Conservation (phyloP, 331 rosid species). For the Pyrus hybrid region DNA sequence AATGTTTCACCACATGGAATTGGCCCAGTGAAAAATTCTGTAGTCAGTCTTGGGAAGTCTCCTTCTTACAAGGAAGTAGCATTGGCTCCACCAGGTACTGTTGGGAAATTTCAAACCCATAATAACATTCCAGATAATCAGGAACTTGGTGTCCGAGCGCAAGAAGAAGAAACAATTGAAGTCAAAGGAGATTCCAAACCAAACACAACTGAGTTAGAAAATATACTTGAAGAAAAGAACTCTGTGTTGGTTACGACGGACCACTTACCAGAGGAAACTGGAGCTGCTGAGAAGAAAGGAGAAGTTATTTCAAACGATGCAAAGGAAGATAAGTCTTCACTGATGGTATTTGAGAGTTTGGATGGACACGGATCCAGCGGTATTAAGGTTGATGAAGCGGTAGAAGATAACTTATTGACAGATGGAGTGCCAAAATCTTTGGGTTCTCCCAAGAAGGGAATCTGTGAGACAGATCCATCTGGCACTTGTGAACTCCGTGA, state of each 20-base stretch:
- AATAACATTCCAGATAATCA: conserved; percentile 26
- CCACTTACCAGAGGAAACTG: conserved; percentile 37
- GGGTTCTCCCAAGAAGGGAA: conserved; percentile 30
- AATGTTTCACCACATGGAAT: conserved; percentile 26
- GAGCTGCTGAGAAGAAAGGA: conserved; percentile 40
- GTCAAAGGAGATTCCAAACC: conserved; percentile 28
- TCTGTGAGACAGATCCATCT: conserved; percentile 34
- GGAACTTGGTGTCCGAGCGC: conserved; percentile 31
- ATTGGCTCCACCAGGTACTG: conserved; percentile 90
- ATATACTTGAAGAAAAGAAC: conserved; percentile 28
- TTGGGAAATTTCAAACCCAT: conserved; percentile 63
- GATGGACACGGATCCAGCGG: conserved; percentile 33
- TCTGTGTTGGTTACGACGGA: conserved; percentile 22
- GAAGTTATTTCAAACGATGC: conserved; percentile 24
- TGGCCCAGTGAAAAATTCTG: conserved; percentile 48
- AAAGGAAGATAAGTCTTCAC: conserved; percentile 30
- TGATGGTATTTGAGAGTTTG: conserved; percentile 19
- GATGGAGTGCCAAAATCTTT: conserved; percentile 25
- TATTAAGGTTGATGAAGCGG: conserved; percentile 37
- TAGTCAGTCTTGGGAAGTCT: conserved; percentile 79
- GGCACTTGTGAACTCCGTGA: conserved; percentile 35
- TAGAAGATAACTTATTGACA: conserved; percentile 22
- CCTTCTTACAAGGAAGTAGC: conserved; percentile 99
- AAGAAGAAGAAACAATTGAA: conserved; percentile 37
- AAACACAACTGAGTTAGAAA: conserved; percentile 24